Percentiles rank a stretch among this genome's conserved stretches.
Conservation (phyloP, 2,329 filamentous ascomycete species). For the Alternaria sp. region DNA sequence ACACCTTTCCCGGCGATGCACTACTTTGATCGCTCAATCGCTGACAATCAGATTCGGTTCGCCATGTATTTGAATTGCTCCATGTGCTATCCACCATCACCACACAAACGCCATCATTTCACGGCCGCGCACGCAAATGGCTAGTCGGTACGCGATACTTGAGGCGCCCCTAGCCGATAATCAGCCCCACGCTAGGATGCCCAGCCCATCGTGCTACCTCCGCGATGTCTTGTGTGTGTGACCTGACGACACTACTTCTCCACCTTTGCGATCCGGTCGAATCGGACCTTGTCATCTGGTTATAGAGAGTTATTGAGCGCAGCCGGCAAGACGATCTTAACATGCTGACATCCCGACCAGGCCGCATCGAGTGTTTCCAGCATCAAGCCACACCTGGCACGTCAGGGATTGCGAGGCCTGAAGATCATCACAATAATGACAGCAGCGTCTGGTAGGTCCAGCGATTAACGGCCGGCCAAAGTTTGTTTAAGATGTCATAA, state of each 20-base stretch:
- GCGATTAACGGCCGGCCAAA: conserved; percentile 38
- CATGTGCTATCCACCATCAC: conserved; percentile 37
- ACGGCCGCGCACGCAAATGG: conserved; percentile 28
- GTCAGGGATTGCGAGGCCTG: conserved; percentile 33
- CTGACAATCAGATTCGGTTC: conserved; percentile 30
- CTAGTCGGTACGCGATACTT: conserved; percentile 36
- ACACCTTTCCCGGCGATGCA: conserved; percentile 24
- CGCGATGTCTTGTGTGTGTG: conserved; percentile 23
- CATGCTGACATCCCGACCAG: conserved; percentile 16
- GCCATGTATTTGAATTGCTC: conserved; percentile 20
- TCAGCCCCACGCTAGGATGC: conserved; percentile 36
- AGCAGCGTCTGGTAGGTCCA: conserved; percentile 27
- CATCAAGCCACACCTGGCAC: conserved; percentile 34
- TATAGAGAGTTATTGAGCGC: conserved; percentile 10
- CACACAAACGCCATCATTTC: conserved; percentile 37
- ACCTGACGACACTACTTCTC: conserved; percentile 20
- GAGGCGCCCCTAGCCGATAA: conserved; percentile 31
- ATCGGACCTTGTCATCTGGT: conserved; percentile 2
- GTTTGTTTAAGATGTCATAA: conserved; percentile 34
- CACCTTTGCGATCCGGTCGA: conserved; percentile 5
- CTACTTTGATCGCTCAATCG: conserved; percentile 33
- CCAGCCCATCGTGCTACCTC: conserved; percentile 27
- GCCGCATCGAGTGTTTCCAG: conserved; percentile 35
- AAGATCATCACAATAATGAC: conserved; percentile 36
- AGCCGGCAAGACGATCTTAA: conserved; percentile 12